phyloP scores from a whole-genome alignment of 371 early-diverging fungal genomes.

The Nosema muscidifuracis region DNA sequence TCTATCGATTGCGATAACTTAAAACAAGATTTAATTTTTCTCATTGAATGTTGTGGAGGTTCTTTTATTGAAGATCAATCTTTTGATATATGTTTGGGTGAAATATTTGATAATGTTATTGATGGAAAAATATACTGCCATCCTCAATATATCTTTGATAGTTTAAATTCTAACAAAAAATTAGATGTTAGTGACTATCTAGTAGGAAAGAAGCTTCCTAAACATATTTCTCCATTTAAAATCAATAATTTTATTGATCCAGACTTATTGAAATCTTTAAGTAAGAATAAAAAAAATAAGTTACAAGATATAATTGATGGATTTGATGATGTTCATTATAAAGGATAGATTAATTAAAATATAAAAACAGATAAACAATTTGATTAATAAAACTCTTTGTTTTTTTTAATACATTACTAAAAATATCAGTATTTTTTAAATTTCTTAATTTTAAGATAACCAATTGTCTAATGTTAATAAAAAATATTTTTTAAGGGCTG shows the following conservation, averaged over 20 bases:
- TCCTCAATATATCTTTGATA: conserved; percentile 57
- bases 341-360: background rate
- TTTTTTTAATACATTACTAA: too few relatives aligned
- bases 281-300: conserved; percentile 42
- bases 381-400: too few relatives aligned
- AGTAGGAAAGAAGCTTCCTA: conserved; percentile 49
- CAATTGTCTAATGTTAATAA: background rate
- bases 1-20: conserved; percentile 27
- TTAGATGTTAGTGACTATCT: conserved; percentile 11
- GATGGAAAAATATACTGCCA: conserved; percentile 41
- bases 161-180: conserved; percentile 17
- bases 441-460: too few relatives aligned
- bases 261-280: conserved; percentile 35
- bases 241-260: conserved; percentile 17
- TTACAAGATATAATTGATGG: conserved; percentile 42
- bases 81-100: conserved; percentile 35
- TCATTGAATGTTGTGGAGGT: conserved; percentile 16
- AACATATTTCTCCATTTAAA: conserved; percentile 52
- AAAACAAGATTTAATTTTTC: conserved; percentile 17
- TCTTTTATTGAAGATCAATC: conserved; percentile 5
- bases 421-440: too few relatives aligned
- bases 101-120: conserved; percentile 23
- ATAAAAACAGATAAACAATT: too few relatives aligned
- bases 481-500: background rate
- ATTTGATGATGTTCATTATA: conserved; percentile 43